Base-by-base conservation (phyloP, 768 basidiomycete species). In the Leccinellum rugosiceps region DNA sequence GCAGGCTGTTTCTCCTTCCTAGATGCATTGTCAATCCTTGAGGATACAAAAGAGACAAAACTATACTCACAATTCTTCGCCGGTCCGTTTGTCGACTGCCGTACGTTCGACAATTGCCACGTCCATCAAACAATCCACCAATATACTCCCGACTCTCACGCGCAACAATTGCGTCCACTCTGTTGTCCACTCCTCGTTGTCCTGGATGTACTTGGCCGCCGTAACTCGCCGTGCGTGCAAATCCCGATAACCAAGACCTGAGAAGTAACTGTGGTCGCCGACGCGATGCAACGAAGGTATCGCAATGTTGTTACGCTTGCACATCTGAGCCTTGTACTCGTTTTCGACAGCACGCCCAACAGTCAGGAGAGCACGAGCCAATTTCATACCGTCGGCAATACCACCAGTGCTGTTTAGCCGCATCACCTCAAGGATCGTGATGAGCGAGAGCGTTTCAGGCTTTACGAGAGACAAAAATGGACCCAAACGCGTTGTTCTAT, bases 371-470 rank as follows among this genome's bases (percentile, higher is more conserved):
- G 90, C 92, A 0, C 92, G 80, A 1, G 94, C 82, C 0, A 92
- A 88, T 73, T 97, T 96, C 87, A 96, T 92, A 4, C 94, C 95
- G 41, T 87, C 83, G 0, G 77, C 64, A n/a, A 94, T 78, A 13
- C 91, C 90, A 6, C 91, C 89, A 1, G 82, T 77, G 6, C 90
- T 87, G 31, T 87, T 83, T 11, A 94, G 70, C 6, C 90, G 83
- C 87, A 98, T 89, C 43, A 93, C 70, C 69, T 97, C 94, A 35
- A 94, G 79, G 64, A 98, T 93, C 10, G 91, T 90, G 65, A 98
- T 85, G 17, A 96, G 77, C 0, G 93, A 94, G 7, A 98, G 80
- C 59, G 86, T 89, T 52, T 91, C 85, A 1, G 90, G 78, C 17
- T 84, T 80, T 25, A 98, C 78, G 2, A 95, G 82, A 4, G 79